These are phyloP conservation scores for Entomortierella chlamydospora DNA, from an alignment of 192 early-diverging fungal genomes.

Conservation along the genomic window DNA sequence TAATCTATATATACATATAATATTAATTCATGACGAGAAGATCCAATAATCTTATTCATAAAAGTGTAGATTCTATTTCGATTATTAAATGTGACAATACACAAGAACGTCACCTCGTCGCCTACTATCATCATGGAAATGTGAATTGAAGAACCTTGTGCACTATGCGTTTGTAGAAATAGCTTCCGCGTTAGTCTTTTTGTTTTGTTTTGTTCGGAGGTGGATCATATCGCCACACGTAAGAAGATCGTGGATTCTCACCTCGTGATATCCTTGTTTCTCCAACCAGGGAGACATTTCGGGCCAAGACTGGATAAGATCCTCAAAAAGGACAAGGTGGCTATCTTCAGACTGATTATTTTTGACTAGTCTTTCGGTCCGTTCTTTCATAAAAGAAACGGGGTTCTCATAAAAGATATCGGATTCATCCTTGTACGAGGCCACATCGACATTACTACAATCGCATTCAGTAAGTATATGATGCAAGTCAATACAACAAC, in stretches of 20 bases:
- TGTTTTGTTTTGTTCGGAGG: too few species aligned
- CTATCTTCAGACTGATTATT: slow-evolving; percentile 19
- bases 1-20: too few species aligned
- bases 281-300: slow-evolving; percentile 54
- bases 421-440: slow-evolving; percentile 74
- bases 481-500: too few species aligned
- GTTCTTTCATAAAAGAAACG: slow-evolving; percentile 54
- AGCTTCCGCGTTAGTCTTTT: too few species aligned
- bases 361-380: background rate
- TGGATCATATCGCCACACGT: too few species aligned
- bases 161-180: slow-evolving; percentile 55
- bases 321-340: slow-evolving; percentile 86
- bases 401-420: slow-evolving; percentile 85
- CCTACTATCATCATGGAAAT: slow-evolving; percentile 85
- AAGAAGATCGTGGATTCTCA: slow-evolving; percentile 21
- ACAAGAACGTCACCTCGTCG: slow-evolving; percentile 88
- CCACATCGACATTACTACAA: slow-evolving; percentile 23
- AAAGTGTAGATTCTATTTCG: too few species aligned
- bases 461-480: background rate
- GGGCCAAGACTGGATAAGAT: slow-evolving; percentile 49
- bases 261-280: slow-evolving; percentile 66
- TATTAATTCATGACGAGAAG: too few species aligned
- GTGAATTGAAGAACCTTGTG: slow-evolving; percentile 91
- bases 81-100: slow-evolving; percentile 58
- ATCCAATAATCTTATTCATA: too few species aligned